Base-by-base conservation (phyloP, 768 basidiomycete genomes). In the Termitomyces sp. region DNA sequence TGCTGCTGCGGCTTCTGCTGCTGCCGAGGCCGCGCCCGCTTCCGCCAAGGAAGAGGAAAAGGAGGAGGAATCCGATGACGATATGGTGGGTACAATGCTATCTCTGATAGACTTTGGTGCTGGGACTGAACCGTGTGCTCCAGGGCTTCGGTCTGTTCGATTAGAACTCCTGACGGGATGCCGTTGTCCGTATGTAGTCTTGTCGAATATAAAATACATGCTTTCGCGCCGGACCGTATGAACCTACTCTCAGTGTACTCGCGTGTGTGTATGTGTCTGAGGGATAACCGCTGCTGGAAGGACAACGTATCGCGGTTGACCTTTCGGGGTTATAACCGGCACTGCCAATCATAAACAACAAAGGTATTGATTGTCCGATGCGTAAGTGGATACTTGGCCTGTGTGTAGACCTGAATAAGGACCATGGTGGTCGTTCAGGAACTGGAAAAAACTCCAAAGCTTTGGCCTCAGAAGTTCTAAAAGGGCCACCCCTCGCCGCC, bases 141-240 rank as follows among this genome's bases (percentile, higher is more conserved):
- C 64, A 90, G 92, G 93, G 93, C 79, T 92, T 96, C 70, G 92
- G 93, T 77, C 82, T 96, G 56, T 96, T 96, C 75, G 93, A 93
- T 74, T 94, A 43, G 41, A 42, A 10, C 10, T 43, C 54, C 30
- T 58, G 52, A 9, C 53, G 53, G 51, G 12, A 10, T 56, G 46
- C 24, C 47, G 42, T 32, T 60, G 59, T 58, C 54, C 50, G 46
- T 56, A 61, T 56, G 28, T 62, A 64, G 45, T 30, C 47, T 53
- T 63, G 62, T 52, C 53, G 50, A 62, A 43, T 54, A 55, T 41
- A 57, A 54, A 56, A 52, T 50, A 32, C 48, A 40, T 56, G 50
- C 17, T 48, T 47, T 34, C 22, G 22, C 4, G 42, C 21, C 59
- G 59, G 54, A 10, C 59, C 62, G 59, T 54, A 40, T 45, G 49